These are phyloP conservation scores for Rhynchosporium agropyri DNA, from an alignment of 2,329 filamentous ascomycete genomes.

Conservation along the genomic window DNA sequence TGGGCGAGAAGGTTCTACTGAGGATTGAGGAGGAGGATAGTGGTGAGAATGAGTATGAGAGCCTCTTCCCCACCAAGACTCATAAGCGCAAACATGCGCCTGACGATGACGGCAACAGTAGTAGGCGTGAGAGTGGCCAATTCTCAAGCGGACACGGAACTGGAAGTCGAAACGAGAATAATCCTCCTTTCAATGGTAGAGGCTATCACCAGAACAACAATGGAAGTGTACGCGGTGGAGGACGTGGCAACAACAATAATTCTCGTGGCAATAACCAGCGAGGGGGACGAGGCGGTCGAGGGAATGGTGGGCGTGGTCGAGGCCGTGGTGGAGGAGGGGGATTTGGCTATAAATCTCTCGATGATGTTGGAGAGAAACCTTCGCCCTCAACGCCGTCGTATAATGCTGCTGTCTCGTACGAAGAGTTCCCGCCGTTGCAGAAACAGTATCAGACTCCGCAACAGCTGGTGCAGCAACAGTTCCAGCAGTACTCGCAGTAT, in stretches of 20 bases:
- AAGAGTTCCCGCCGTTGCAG: conserved; percentile 43
- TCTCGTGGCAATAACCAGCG: conserved; percentile 41
- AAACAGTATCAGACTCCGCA: conserved; percentile 42
- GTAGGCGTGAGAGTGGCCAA: conserved; percentile 37
- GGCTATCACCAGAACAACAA: conserved; percentile 43
- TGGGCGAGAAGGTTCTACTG: conserved; percentile 84
- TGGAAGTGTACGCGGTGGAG: conserved; percentile 39
- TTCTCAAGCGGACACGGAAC: conserved; percentile 42
- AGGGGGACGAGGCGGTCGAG: conserved; percentile 40
- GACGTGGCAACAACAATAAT: conserved; percentile 41
- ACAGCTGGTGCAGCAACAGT: conserved; percentile 41
- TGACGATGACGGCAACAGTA: conserved; percentile 50
- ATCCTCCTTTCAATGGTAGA: conserved; percentile 36
- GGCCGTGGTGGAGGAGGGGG: conserved; percentile 51
- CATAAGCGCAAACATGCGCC: conserved; percentile 65
- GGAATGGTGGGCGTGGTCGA: conserved; percentile 46
- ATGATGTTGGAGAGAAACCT: conserved; percentile 59
- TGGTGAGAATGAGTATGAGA: conserved; percentile 65
- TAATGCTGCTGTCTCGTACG: conserved; percentile 41
- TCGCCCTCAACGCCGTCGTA: conserved; percentile 43
- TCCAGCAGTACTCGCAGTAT: conserved; percentile 40
- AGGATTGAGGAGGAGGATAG: conserved; percentile 74
- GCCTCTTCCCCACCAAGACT: conserved; percentile 60
- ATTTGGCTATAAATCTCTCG: conserved; percentile 65
- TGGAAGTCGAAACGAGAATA: no score